phyloP scores from a whole-genome alignment of 768 basidiomycete genomes.

The Xerocomellus intermedius region DNA sequence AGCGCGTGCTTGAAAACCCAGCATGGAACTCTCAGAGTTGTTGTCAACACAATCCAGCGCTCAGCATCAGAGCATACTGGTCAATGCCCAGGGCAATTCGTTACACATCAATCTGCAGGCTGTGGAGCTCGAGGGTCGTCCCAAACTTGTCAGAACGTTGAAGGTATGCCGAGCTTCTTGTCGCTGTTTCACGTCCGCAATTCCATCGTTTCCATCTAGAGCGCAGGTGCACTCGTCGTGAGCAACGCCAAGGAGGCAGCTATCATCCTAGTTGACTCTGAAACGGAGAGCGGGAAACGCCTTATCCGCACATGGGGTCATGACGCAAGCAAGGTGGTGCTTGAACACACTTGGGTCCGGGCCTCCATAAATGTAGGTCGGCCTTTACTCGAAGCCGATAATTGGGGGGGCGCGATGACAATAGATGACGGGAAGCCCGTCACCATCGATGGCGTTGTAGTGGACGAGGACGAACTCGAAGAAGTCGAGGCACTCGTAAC shows the following conservation, averaged over 20 bases:
- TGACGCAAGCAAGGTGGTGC: slow-evolving; percentile 47
- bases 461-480: slow-evolving; percentile 38
- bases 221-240: slow-evolving; percentile 52
- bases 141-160: slow-evolving; percentile 49
- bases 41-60: slow-evolving; percentile 11
- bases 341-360: slow-evolving; percentile 54
- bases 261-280: slow-evolving; percentile 59
- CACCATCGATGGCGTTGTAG: slow-evolving; percentile 31
- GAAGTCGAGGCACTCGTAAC: slow-evolving; percentile 37
- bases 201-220: slow-evolving; percentile 37
- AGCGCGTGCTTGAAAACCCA: background rate
- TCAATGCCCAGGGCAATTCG: slow-evolving; percentile 39
- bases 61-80: slow-evolving; percentile 35
- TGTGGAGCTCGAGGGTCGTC: slow-evolving; percentile 47
- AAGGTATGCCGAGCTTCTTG: slow-evolving; percentile 38
- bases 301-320: slow-evolving; percentile 60
- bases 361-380: slow-evolving; percentile 43
- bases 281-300: slow-evolving; percentile 48
- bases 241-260: slow-evolving; percentile 50
- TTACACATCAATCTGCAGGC: slow-evolving; percentile 59
- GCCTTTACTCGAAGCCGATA: slow-evolving; percentile 46
- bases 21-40: slow-evolving; percentile 24
- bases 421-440: slow-evolving; percentile 35
- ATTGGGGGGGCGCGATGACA: slow-evolving; percentile 48
- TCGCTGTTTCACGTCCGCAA: background rate